Base-by-base conservation (phyloP, 2,329 filamentous ascomycete genomes). In the Talaromyces marneffei region DNA sequence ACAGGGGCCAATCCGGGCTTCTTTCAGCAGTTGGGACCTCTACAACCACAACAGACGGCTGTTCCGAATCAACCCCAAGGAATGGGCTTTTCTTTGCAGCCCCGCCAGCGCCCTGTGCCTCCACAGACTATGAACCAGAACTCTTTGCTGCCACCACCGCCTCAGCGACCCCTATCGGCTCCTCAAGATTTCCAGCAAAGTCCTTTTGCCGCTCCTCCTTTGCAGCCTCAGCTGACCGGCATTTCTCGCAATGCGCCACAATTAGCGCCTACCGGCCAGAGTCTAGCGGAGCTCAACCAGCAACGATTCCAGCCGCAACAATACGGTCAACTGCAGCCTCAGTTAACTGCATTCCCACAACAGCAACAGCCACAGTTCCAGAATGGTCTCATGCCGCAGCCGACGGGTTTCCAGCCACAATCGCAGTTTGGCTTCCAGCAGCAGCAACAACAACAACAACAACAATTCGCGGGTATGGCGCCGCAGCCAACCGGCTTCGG, bases 201-300 rank as follows among this genome's bases (percentile, higher is more conserved):
- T 73, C 83, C 81, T 4, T 94, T 95, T 72, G 83, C 84, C 7
- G 84, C 88, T 18, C 86, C 90, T 55, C 87, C 90, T 16, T 77
- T 97, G 66, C 88, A 92, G 72, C 87, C 91, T 57, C 93, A 97
- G 72, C 84, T 92, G 74, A 97, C 94, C 4, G 92, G 93, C 8
- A 67, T 82, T 59, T 82, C 84, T 65, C 84, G 85, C 69, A 78
- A 78, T 10, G 69, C 69, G 3, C 73, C 72, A 14, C 86, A 86
- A 65, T 80, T 90, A 60, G 88, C 89, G 29, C 85, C 88, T 31
- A 83, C 85, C 2, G 90, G 91, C 12, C 90, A 93, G 74, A 93
- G 87, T 72, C 73, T 95, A 67, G 83, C 86, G 68, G 90, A 93
- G 50, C 78, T 94, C 48, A 85, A 78, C 62, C 87, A 90, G 70